These are phyloP conservation scores for Thielaviopsis ethacetica DNA, from an alignment of 2,329 filamentous ascomycete species.

Conservation along the genomic window DNA sequence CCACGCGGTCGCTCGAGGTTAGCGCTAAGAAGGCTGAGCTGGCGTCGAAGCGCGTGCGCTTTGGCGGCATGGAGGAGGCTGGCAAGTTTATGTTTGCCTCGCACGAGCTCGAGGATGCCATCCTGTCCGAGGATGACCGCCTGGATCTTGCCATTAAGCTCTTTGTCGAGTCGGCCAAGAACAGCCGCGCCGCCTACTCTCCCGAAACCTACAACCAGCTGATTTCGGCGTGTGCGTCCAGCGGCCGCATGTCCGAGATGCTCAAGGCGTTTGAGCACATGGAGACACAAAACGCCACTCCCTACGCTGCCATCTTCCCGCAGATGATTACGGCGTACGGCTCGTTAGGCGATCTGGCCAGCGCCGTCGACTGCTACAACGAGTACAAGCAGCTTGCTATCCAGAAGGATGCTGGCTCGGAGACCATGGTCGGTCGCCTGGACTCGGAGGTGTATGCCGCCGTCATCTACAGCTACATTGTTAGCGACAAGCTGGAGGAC, in stretches of 20 bases:
- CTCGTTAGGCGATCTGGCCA: conserved; percentile 61
- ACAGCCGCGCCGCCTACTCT: conserved; percentile 50
- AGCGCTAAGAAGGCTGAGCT: conserved; percentile 54
- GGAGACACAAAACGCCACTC: conserved; percentile 58
- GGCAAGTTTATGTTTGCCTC: conserved; percentile 82
- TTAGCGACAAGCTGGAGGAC: conserved; percentile 63
- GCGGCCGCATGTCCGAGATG: conserved; percentile 75
- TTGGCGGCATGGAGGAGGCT: conserved; percentile 68
- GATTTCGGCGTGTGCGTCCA: conserved; percentile 72
- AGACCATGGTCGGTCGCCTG: conserved; percentile 51
- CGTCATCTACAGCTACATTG: conserved; percentile 78
- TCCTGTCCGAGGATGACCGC: conserved; percentile 74
- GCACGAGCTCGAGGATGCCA: conserved; percentile 71
- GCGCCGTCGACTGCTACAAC: conserved; percentile 87
- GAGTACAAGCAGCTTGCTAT: conserved; percentile 86
- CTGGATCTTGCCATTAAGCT: conserved; percentile 72
- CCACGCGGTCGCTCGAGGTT: conserved; percentile 65
- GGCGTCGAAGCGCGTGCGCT: conserved; percentile 69
- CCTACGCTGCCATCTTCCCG: conserved; percentile 70
- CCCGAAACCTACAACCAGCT: conserved; percentile 72
- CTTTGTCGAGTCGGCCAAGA: conserved; percentile 58
- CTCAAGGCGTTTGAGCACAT: conserved; percentile 81
- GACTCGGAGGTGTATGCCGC: conserved; percentile 80
- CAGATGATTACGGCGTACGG: conserved; percentile 93
- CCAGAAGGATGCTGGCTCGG: conserved; percentile 58